phyloP scores from a whole-genome alignment of 2,329 filamentous ascomycete genomes.

The Aureobasidium lini region DNA sequence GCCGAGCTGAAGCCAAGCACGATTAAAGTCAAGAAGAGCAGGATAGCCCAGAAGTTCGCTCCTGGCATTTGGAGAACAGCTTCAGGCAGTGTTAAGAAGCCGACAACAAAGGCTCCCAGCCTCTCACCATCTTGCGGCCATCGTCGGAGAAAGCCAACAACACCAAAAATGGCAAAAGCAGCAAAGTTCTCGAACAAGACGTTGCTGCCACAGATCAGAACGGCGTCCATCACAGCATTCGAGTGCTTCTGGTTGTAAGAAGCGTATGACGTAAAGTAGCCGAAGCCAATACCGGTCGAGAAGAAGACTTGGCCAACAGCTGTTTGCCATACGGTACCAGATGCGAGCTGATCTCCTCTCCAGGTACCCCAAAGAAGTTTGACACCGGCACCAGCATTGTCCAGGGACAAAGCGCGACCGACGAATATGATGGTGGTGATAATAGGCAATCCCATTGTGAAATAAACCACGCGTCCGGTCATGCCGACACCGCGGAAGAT shows the following conservation, averaged over 20 bases:
- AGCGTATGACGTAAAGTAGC: conserved; percentile 52
- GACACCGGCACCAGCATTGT: conserved; percentile 47
- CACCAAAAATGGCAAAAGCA: conserved; percentile 47
- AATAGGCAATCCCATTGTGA: conserved; percentile 55
- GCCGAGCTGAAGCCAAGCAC: conserved; percentile 52
- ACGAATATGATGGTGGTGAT: conserved; percentile 50
- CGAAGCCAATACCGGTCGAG: conserved; percentile 52
- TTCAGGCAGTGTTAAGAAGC: conserved; percentile 51
- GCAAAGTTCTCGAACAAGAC: conserved; percentile 50
- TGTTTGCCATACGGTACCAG: conserved; percentile 51
- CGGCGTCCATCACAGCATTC: conserved; percentile 53
- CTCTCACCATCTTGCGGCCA: conserved; percentile 37
- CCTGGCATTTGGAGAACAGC: conserved; percentile 51
- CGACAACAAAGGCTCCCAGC: conserved; percentile 50
- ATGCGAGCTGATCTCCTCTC: conserved; percentile 44
- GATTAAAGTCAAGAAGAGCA: conserved; percentile 52
- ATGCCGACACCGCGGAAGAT: conserved; percentile 53
- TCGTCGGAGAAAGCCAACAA: conserved; percentile 43
- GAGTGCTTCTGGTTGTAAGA: conserved; percentile 51
- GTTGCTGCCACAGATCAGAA: conserved; percentile 49
- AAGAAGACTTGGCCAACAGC: conserved; percentile 55
- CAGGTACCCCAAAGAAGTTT: conserved; percentile 42
- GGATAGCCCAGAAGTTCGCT: conserved; percentile 51
- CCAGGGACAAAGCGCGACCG: conserved; percentile 46
- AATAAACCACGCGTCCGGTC: conserved; percentile 53